Conservation (phyloP, 805 yeast genomes). For the Candida peoriensis region DNA sequence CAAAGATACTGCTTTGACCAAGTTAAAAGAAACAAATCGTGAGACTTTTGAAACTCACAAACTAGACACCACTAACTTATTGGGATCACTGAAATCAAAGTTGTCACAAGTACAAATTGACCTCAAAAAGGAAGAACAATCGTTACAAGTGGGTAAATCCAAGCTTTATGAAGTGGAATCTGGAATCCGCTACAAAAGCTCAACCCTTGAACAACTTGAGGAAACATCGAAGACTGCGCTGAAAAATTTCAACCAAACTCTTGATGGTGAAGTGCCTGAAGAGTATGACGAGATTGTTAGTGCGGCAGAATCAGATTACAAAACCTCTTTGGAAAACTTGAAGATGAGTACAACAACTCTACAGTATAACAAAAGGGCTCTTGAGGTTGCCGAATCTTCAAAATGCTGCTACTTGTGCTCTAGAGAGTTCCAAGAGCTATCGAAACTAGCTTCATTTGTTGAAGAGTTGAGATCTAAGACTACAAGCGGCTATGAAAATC, state of each 20-base stretch:
- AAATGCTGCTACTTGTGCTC: constrained; percentile 70
- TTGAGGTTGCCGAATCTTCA: constrained; percentile 51
- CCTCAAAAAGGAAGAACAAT: constrained; percentile 1
- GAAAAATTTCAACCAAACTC: constrained; percentile 11
- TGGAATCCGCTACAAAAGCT: constrained; percentile 13
- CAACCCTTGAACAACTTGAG: constrained; percentile 4
- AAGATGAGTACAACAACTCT: constrained; percentile 67
- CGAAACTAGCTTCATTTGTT: constrained; percentile 22
- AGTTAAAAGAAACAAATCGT: constrained; percentile 24
- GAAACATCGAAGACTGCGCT: constrained; percentile 9
- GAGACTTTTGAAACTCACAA: constrained; percentile 17
- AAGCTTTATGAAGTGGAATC: constrained; percentile 16
- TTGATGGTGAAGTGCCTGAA: constrained; percentile 35
- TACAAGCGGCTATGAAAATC: constrained; percentile 27
- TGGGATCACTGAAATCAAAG: constrained; percentile 9
- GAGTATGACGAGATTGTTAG: constrained; percentile 45
- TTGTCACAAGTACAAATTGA: constrained; percentile 1
- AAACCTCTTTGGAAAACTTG: constrained; percentile 55
- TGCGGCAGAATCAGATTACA: constrained; percentile 59
- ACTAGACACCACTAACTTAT: constrained; percentile 15
- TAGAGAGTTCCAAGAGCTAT: constrained; percentile 48
- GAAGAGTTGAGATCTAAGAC: constrained; percentile 27
- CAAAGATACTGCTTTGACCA: constrained; percentile 26
- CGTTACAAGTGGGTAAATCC: constrained; percentile 11
- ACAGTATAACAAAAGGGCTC: constrained; percentile 65